Evolutionary conservation across 1,284 basidiomycete species (phyloP).

Genomic region (Apiotrichum sp.): DNA sequence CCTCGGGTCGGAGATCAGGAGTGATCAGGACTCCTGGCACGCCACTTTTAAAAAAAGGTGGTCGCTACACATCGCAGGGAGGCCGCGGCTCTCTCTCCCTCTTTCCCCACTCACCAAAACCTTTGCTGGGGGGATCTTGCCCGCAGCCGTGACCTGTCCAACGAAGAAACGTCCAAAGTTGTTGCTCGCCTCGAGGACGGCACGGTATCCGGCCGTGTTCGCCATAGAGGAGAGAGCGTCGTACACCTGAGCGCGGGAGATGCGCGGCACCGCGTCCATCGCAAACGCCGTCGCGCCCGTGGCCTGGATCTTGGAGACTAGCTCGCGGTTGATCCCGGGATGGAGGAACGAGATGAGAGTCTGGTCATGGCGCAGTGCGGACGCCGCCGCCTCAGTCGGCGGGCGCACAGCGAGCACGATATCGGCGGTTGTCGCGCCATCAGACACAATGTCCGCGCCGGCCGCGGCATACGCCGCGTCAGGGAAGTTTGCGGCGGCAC

Average conservation of each 20-base stretch:
- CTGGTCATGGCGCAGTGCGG: conserved; percentile 59
- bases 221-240: conserved; percentile 85
- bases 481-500: conserved; percentile 64
- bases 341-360: conserved; percentile 78
- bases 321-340: conserved; percentile 67
- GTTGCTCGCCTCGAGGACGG: conserved; percentile 77
- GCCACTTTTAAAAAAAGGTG: too few relatives aligned
- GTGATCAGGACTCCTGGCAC: too few relatives aligned
- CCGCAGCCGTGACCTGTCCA: conserved; percentile 76
- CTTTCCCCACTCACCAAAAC: conserved; percentile 52
- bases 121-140: conserved; percentile 73
- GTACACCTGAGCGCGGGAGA: conserved; percentile 77
- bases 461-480: conserved; percentile 69
- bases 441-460: conserved; percentile 57
- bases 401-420: conserved; percentile 76
- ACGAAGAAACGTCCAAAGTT: conserved; percentile 79
- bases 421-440: conserved; percentile 56
- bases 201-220: conserved; percentile 80
- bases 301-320: conserved; percentile 60
- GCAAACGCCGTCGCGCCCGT: conserved; percentile 62
- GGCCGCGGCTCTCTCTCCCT: background rate
- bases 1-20: too few relatives aligned
- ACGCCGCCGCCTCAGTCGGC: conserved; percentile 54
- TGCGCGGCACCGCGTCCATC: conserved; percentile 83
- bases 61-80: too few relatives aligned